Base-by-base conservation (phyloP, 202 grass and related monocot genomes). In the Zoysia matrella region DNA sequence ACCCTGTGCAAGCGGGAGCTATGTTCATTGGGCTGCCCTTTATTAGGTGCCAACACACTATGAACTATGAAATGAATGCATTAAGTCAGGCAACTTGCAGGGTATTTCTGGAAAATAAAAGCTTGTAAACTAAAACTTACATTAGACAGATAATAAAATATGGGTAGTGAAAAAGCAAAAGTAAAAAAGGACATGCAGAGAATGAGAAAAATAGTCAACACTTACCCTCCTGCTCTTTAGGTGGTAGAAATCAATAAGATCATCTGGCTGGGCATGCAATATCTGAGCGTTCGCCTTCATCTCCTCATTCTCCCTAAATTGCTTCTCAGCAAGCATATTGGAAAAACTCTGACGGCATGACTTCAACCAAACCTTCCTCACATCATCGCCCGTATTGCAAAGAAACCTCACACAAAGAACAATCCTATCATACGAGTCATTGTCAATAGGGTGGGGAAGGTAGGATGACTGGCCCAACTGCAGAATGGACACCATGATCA, bases 171-270 rank as follows among this genome's bases (percentile, higher is more conserved):
- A 67, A 55, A 3, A 36, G 30, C 3, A 69, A 62, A 74, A 83
- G 9, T 42, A 8, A 68, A 68, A 46, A 47, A 47, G 44, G 39
- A 16, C 6, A 18, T 14, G 12, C 11, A 44, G 63, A 66, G 5
- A 66, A 43, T 44, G 4, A 53, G 8, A 44, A 47, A 52, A 65
- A 40, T 48, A 72, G 0, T 48, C 50, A 39, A 46, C 2, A 41
- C 72, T 85, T 53, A 95, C 90, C 93, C 88, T 95, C 51, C 82
- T 76, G 77, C 86, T 97, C 80, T 97, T 93, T 15, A 97, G 84
- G 74, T 97, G 94, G 80, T 91, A 97, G 84, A 97, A 97, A 80
- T 93, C 91, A 84, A 91, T 97, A 45, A 86, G 89, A 74, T 93
- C 91, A 91, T 97, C 94, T n/a, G 91, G 91, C 64, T 97, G 89